Base-by-base conservation (phyloP, 306 rosid genomes). In the Casuarina equisetifolia region DNA sequence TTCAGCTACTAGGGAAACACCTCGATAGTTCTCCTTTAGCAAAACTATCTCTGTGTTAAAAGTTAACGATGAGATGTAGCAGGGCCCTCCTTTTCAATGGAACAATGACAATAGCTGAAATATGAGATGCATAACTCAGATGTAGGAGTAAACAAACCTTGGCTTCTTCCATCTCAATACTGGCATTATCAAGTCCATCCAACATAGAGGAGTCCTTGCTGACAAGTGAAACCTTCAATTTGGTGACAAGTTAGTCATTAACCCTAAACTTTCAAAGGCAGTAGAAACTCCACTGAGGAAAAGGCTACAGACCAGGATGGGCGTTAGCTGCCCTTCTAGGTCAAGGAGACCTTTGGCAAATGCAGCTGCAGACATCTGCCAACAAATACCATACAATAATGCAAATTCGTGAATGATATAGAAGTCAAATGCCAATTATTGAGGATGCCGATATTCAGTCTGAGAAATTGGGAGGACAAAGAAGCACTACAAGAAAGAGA, bases 311-410 rank as follows among this genome's bases (percentile, higher is more conserved):
- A 95, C 99, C 96, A 95, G 91, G 80, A 95, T 95, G 67, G 99
- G 99, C 61, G 99, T 95, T 59, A 95, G 84, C 80, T 87, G 97
- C 73, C 99, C 99, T 84, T 95, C 99, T 36, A 95, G 88, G 87
- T 95, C 99, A 82, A 95, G 99, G 54, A 95, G 96, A 79, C 99
- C 99, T 86, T 95, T 95, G 80, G 99, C 99, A 89, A 95, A 95
- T 79, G 97, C 99, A 84, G 99, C 99, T 44, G 99, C 97, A 86
- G 99, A 95, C 99, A 95, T 95, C 99, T 95, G 89, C 79, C 80
- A 80, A 86, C 64, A 85, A 51, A 82, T 69, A 71, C 46, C 59
- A 68, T 70, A 75, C 74, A 50, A 68, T 77, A 72, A 82, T 42
- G 78, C 61, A 36, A 85, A 54, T 75, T 15, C 32, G 58, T 61